Base-by-base conservation (phyloP, 371 early-diverging fungal species). In the Nematocida displodere region DNA sequence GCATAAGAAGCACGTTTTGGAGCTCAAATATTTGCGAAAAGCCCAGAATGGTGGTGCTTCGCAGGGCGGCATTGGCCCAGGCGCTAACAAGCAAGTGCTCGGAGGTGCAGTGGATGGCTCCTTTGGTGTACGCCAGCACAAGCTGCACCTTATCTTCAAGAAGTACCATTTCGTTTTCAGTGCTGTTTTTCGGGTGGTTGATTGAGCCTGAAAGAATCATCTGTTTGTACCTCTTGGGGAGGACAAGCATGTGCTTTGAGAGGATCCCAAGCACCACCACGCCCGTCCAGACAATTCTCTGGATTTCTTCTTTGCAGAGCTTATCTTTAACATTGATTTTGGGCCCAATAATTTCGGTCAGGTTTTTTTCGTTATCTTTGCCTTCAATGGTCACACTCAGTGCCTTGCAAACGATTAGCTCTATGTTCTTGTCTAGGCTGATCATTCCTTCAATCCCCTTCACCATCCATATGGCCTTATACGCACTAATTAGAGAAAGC, bases 21-120 rank as follows among this genome's bases (percentile, higher is more conserved):
- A 20, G 17, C 8, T 13, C 11, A 50, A 66, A 56, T 15, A 54
- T 26, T 22, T 4, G n/a, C 37, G 22, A 8, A 11, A 63, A 39
- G 15, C 62, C 36, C 15, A 5, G 20, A 26, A 17, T 28, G 17
- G 11, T 40, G 24, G n/a, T 33, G 1, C 15, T 7, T 8, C 15
- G 29, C 28, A 66, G 8, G 28, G 50, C 33, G 37, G 66, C 52
- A 34, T 8, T n/a, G 4, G 37, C 66, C 66, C 66, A 66, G 1
- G 40, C 4, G 44, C 17, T 11, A 11, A 59, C 28, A 7, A 59
- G 7, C 52, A 4, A 33, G 22, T 52, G 4, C 28, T 5, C 56
- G 31, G 63, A 4, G 13, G 56, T n/a, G 52, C 63, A 62, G 11
- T 28, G 8, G 7, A 62, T 5, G n/a, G 13, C 13, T 20, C 37